Conservation (phyloP, 495 filamentous ascomycete genomes). For the Apodospora peruviana region DNA sequence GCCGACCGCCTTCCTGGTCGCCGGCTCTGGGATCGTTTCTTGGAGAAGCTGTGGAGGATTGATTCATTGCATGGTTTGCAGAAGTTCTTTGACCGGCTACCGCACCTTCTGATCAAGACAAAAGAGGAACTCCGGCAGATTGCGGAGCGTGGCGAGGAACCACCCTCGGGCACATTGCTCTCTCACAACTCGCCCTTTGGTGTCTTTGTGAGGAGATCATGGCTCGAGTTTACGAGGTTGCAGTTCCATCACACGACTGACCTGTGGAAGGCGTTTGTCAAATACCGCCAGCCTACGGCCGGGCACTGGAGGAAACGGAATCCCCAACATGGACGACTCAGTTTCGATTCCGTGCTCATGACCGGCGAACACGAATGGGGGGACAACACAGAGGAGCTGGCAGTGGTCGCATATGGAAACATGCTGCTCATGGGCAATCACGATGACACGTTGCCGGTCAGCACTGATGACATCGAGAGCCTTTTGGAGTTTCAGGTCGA, state of each 20-base stretch:
- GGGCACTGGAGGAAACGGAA: constrained; percentile 64
- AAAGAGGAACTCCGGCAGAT: constrained; percentile 50
- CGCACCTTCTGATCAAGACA: constrained; percentile 54
- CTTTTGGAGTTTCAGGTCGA: constrained; percentile 83
- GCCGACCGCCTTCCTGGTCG: constrained; percentile 68
- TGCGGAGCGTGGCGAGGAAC: constrained; percentile 19
- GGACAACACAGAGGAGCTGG: constrained; percentile 31
- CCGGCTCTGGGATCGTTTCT: constrained; percentile 76
- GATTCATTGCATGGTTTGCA: constrained; percentile 74
- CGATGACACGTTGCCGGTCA: constrained; percentile 43
- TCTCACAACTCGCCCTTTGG: constrained; percentile 75
- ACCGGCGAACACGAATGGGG: constrained; percentile 43
- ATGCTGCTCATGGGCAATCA: constrained; percentile 45
- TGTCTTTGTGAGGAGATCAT: constrained; percentile 69
- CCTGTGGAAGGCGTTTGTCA: constrained; percentile 75
- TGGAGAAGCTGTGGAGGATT: constrained; percentile 79
- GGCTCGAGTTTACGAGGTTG: constrained; percentile 73
- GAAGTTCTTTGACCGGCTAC: constrained; percentile 59
- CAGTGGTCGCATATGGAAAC: constrained; percentile 57
- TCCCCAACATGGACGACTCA: constrained; percentile 53
- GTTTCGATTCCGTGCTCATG: constrained; percentile 62
- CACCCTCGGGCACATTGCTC: constrained; percentile 42
- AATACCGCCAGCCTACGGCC: constrained; percentile 71
- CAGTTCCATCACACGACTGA: constrained; percentile 70
- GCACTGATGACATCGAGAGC: constrained; percentile 77